These are phyloP conservation scores for Taphrina betulina DNA, from an alignment of 1,139 yeast genomes.

Conservation along the genomic window DNA sequence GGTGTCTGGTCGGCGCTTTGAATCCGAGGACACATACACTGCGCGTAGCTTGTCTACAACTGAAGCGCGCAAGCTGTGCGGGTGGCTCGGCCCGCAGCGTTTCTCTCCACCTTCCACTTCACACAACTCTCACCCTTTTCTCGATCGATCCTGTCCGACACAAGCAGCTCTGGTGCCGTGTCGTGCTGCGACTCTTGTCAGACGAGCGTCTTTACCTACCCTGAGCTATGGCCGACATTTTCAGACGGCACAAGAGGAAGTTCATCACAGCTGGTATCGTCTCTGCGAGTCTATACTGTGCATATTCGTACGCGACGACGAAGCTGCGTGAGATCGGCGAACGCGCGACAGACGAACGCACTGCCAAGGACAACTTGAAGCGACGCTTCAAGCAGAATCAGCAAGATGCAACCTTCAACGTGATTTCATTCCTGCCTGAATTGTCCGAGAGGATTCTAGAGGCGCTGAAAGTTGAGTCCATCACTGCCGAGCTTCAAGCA, in stretches of 20 bases:
- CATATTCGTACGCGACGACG: slow-evolving; percentile 58
- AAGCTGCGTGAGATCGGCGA: slow-evolving; percentile 67
- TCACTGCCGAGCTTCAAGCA: slow-evolving; percentile 67
- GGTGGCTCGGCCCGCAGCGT: no score
- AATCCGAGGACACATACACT: no score
- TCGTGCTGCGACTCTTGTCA: no score
- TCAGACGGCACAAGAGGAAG: slow-evolving; percentile 63
- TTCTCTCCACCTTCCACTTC: no score
- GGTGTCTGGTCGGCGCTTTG: no score
- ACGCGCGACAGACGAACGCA: slow-evolving; percentile 67
- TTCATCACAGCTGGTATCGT: slow-evolving; percentile 59
- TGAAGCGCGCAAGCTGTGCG: no score
- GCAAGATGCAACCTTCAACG: slow-evolving; percentile 81
- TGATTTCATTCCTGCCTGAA: slow-evolving; percentile 78
- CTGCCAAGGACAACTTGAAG: slow-evolving; percentile 67
- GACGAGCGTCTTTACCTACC: no score
- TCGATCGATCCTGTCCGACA: no score
- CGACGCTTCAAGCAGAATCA: slow-evolving; percentile 84
- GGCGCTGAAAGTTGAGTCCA: slow-evolving; percentile 67
- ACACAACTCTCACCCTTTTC: no score
- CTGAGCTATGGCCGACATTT: slow-evolving; percentile 53
- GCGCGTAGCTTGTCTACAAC: no score
- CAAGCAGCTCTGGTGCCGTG: no score
- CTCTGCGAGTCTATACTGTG: slow-evolving; percentile 58
- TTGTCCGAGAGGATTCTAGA: slow-evolving; percentile 64